Evolutionary conservation across 2,329 filamentous ascomycete genomes (phyloP), one percentile per base, ranked within the genome.

Genomic region (Fusarium nelsonii): DNA sequence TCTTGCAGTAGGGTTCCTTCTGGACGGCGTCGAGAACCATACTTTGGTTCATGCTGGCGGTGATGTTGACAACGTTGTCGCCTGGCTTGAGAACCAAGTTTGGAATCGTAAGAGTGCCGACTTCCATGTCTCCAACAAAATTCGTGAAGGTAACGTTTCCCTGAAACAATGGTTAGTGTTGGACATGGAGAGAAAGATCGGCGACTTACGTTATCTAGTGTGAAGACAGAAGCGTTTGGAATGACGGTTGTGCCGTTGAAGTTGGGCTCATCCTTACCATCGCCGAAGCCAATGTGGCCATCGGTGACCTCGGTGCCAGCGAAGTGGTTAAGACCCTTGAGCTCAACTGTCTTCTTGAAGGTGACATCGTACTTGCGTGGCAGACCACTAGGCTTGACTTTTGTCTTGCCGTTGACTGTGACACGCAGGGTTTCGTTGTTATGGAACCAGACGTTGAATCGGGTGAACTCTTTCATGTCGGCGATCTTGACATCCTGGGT

Each of bases 131-230:
- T 44, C 84, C 81, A 53, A 90, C 82, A 71, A 81, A 86, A 74
- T 88, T 88, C 77, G 83, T 79, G 78, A 91, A 90, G 30, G 85
- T 85, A 36, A 87, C 81, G 72, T 91, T 90, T 71, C 90, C 90
- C 82, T 89, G 30, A 15, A 46, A 26, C 34, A 8, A 15, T 12
- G 44, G 49, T 70, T 45, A 73, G 57, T 49, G 36, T 52, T 26
- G 28, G 14, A 26, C 12, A 15, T 33, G 26, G 5, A 16, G 9
- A 43, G 16, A n/a, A 20, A 41, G 40, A 58, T 15, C 4, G 48
- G 16, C 33, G 5, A 81, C 85, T 79, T 80, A 88, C 87, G 72
- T 92, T 85, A 34, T 90, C 85, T 53, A 92, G 82, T n/a, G 84
- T 87, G 74, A 90, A 83, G 52, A 87, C 78, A 2, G 89, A 90